These are phyloP conservation scores for Arctostaphylos glauca DNA, from an alignment of 148 eudicot genomes.

Conservation along the genomic window DNA sequence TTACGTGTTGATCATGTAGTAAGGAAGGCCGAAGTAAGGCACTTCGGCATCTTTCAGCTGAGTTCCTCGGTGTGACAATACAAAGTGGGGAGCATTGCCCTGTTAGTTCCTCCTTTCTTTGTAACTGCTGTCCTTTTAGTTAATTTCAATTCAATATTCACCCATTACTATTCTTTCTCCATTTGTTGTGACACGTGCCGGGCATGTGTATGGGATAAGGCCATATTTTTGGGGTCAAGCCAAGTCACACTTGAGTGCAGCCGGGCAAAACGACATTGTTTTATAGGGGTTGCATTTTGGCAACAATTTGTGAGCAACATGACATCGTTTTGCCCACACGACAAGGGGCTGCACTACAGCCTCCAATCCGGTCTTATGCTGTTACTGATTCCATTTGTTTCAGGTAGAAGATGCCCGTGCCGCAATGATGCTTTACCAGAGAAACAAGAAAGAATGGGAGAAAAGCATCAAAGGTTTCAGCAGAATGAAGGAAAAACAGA, in stretches of 20 bases:
- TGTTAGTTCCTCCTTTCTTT: slow-evolving; percentile 43
- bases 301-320: too few species aligned
- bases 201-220: neutral
- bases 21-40: slow-evolving; percentile 79
- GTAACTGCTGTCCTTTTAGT: neutral
- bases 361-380: too few species aligned
- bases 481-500: slow-evolving; percentile 64
- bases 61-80: slow-evolving; percentile 74
- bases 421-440: slow-evolving; percentile 89
- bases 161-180: neutral
- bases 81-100: slow-evolving; percentile 99
- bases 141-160: neutral
- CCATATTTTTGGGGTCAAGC: neutral
- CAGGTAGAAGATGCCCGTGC: slow-evolving; percentile 98
- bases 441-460: slow-evolving; percentile 74
- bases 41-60: slow-evolving; percentile 77
- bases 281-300: too few species aligned
- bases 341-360: too few species aligned
- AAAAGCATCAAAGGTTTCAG: slow-evolving; percentile 54
- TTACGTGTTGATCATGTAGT: slow-evolving; percentile 16
- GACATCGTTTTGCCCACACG: too few species aligned
- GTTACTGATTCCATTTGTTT: neutral
- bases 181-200: neutral
- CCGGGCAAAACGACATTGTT: too few species aligned
- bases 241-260: neutral